Conservation (phyloP, 2,329 filamentous ascomycete genomes). For the Fusarium sp. region DNA sequence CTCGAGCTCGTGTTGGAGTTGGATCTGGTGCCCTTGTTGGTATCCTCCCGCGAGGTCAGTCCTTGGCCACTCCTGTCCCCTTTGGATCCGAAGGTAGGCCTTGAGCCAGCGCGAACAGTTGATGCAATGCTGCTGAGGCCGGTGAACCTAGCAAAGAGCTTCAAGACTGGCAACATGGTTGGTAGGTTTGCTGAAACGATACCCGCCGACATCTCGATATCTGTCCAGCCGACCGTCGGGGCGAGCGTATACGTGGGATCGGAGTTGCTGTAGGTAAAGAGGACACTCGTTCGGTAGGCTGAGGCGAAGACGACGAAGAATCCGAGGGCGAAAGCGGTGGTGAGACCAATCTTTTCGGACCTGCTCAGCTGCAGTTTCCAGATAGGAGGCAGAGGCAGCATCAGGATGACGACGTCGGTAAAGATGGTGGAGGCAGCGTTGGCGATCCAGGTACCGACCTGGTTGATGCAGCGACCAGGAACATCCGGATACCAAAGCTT, state of each 20-base stretch:
- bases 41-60: constrained; percentile 18
- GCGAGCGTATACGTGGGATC: constrained; percentile 62
- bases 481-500: constrained; percentile 61
- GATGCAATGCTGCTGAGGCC: constrained; percentile 42
- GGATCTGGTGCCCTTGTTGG: background rate
- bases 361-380: constrained; percentile 58
- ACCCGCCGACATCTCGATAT: constrained; percentile 61
- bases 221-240: constrained; percentile 60
- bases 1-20: constrained; percentile 29
- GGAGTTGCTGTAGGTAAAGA: constrained; percentile 55
- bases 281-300: constrained; percentile 59
- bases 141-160: constrained; percentile 55
- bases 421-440: constrained; percentile 62
- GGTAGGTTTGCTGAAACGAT: constrained; percentile 67
- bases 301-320: constrained; percentile 63
- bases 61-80: constrained; percentile 35
- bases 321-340: constrained; percentile 58
- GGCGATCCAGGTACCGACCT: constrained; percentile 62
- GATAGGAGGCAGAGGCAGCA: constrained; percentile 58
- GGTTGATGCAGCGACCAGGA: constrained; percentile 61
- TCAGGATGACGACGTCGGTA: constrained; percentile 59
- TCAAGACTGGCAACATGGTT: constrained; percentile 61
- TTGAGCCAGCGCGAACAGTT: constrained; percentile 26
- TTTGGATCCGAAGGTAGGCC: constrained; percentile 42
- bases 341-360: constrained; percentile 57